Conservation (phyloP, 805 yeast genomes). For the Kuraishia molischiana region DNA sequence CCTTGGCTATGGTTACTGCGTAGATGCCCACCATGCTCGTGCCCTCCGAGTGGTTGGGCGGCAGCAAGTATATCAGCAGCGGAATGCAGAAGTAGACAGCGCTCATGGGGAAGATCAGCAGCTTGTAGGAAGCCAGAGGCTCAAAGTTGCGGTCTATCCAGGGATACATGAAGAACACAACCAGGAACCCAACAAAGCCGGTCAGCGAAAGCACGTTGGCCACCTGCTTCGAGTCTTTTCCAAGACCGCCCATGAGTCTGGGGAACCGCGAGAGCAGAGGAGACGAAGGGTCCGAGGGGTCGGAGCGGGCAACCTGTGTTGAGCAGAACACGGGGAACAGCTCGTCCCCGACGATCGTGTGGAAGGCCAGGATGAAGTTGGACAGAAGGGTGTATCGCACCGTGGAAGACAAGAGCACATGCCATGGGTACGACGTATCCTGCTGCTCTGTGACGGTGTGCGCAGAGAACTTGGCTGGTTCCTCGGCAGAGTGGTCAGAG, state of each 20-base stretch:
- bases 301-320: slow-evolving; percentile 1
- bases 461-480: background rate
- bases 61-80: slow-evolving; percentile 32
- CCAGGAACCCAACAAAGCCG: slow-evolving; percentile 42
- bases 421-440: slow-evolving; percentile 5
- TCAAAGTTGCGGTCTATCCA: slow-evolving; percentile 36
- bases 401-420: slow-evolving; percentile 8
- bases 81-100: slow-evolving; percentile 36
- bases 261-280: slow-evolving; percentile 31
- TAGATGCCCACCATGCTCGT: slow-evolving; percentile 13
- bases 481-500: background rate
- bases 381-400: slow-evolving; percentile 13
- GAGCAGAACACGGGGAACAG: slow-evolving; percentile 49
- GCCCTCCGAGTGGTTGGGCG: slow-evolving; percentile 5
- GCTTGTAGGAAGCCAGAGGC: slow-evolving; percentile 32
- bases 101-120: slow-evolving; percentile 31
- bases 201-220: slow-evolving; percentile 41
- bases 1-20: slow-evolving; percentile 14
- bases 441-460: slow-evolving; percentile 2
- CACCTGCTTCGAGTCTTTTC: slow-evolving; percentile 32
- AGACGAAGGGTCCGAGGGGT: background rate
- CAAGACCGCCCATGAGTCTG: slow-evolving; percentile 41
- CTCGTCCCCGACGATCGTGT: slow-evolving; percentile 38
- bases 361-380: slow-evolving; percentile 34
- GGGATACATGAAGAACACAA: slow-evolving; percentile 42